These are phyloP conservation scores for Neurospora sp. DNA, from an alignment of 495 filamentous ascomycete species.

Conservation along the genomic window DNA sequence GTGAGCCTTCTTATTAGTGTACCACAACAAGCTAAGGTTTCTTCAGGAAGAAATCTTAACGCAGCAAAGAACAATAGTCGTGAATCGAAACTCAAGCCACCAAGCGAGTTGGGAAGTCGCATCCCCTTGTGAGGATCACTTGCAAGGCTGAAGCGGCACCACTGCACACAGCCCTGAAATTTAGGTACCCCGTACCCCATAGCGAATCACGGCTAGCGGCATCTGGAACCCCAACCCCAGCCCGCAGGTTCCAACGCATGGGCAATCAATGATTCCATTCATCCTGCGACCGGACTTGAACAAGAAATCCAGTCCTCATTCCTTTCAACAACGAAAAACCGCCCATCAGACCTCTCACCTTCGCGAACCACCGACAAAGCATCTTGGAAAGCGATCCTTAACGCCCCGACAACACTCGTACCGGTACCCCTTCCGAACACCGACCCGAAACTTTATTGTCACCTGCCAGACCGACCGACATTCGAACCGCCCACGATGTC, in stretches of 20 bases:
- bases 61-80: not conserved
- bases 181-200: not conserved
- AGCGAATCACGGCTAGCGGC: not conserved
- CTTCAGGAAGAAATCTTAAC: not conserved
- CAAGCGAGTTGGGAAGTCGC: not conserved
- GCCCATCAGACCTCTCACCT: not conserved
- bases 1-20: not conserved
- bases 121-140: not conserved
- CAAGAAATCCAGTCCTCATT: not conserved
- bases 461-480: not conserved
- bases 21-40: not conserved
- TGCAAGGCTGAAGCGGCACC: not conserved
- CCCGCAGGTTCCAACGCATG: not conserved
- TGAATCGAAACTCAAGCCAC: not conserved
- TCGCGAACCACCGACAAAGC: not conserved
- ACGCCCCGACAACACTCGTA: not conserved
- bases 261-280: not conserved
- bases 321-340: not conserved
- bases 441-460: not conserved
- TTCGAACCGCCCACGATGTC: slow-evolving; percentile 30
- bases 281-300: not conserved
- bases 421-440: not conserved
- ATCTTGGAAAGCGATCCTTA: not conserved
- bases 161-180: not conserved
- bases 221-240: not conserved